Conservation (phyloP, 2,329 filamentous ascomycete genomes). For the Lizonia empirigonia region DNA sequence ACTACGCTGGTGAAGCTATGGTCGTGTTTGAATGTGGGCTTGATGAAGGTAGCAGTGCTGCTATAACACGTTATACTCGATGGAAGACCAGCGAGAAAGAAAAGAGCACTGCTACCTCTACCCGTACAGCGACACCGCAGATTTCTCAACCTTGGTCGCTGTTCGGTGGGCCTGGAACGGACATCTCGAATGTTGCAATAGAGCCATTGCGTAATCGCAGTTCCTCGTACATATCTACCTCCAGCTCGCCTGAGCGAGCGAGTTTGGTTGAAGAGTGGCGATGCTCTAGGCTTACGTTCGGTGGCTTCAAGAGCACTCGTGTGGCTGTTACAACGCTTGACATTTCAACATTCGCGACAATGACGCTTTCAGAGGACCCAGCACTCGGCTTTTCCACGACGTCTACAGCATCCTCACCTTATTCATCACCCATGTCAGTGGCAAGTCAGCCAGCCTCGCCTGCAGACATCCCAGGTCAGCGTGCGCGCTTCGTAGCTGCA, state of each 20-base stretch:
- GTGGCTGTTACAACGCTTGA: conserved; percentile 77
- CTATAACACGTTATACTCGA: conserved; percentile 64
- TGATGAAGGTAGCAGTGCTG: conserved; percentile 61
- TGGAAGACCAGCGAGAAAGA: conserved; percentile 51
- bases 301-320: conserved; percentile 62
- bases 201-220: conserved; percentile 32
- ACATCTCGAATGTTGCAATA: conserved; percentile 27
- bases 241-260: conserved; percentile 46
- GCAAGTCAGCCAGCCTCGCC: conserved; percentile 52
- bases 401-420: conserved; percentile 60
- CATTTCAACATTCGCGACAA: conserved; percentile 70
- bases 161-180: conserved; percentile 55
- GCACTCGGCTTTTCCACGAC: conserved; percentile 64
- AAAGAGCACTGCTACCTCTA: conserved; percentile 27
- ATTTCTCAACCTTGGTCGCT: conserved; percentile 49
- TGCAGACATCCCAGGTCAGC: conserved; percentile 79
- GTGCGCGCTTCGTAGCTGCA: conserved; percentile 78
- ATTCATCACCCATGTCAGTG: conserved; percentile 59
- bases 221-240: conserved; percentile 43
- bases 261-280: conserved; percentile 67
- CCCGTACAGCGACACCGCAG: conserved; percentile 24
- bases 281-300: conserved; percentile 65
- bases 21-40: conserved; percentile 75
- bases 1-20: conserved; percentile 75
- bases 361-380: conserved; percentile 80